A percentile compares a stretch with the other conserved stretches of the same genome.
Conservation (phyloP, 345 rosid species). For the Bruguiera gymnorhiza region DNA sequence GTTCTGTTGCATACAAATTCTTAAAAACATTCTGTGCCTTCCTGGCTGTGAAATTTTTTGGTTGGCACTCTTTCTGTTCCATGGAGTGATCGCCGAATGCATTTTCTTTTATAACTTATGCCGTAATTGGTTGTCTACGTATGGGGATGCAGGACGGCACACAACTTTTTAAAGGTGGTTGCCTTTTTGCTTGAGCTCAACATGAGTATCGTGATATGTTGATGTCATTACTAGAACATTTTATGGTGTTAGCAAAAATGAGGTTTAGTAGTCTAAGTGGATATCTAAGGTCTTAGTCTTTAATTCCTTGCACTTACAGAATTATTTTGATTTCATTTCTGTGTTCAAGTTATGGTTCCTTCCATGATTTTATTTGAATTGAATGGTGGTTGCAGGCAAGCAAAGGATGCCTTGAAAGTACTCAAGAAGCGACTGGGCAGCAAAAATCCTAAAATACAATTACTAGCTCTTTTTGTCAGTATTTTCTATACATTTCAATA, state of each 20-base stretch:
- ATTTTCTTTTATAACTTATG: not conserved
- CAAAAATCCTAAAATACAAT: conserved; percentile 86
- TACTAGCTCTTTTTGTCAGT: conserved; percentile 85
- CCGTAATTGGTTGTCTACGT: too few relatives aligned
- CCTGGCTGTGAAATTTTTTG: too few relatives aligned
- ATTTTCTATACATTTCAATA: conserved; percentile 7
- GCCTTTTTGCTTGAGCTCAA: not conserved
- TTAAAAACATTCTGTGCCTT: not conserved
- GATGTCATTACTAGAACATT: too few relatives aligned
- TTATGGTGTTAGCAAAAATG: not conserved
- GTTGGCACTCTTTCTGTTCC: too few relatives aligned
- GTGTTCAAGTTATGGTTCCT: not conserved
- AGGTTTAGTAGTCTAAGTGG: not conserved
- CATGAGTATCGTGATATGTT: too few relatives aligned
- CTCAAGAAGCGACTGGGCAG: conserved; percentile 86
- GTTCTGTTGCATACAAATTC: not conserved
- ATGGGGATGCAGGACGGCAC: too few relatives aligned
- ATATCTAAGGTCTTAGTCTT: not conserved
- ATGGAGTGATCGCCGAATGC: not conserved
- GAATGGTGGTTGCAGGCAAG: conserved; percentile 55
- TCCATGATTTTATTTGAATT: conserved; percentile 3
- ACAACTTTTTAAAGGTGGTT: not conserved
- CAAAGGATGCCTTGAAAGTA: conserved; percentile 83
- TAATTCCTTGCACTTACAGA: not conserved
- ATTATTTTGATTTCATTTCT: not conserved